Conservation (phyloP, 306 rosid genomes). For the Rosa chinensis region DNA sequence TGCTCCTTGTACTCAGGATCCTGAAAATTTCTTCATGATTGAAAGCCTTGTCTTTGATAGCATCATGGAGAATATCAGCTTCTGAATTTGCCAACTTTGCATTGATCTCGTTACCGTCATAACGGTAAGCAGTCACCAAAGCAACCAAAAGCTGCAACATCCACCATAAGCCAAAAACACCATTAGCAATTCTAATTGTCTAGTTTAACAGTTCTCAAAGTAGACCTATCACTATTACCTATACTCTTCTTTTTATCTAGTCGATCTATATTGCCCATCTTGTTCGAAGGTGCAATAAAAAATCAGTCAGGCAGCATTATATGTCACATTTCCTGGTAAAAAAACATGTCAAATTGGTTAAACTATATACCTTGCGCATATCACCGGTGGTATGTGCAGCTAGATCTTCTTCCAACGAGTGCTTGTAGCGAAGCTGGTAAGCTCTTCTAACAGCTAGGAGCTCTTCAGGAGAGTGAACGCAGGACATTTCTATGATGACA, state of each 20-base stretch:
- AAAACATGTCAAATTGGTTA: background rate
- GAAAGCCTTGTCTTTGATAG: constrained; percentile 60
- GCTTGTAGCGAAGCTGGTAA: constrained; percentile 70
- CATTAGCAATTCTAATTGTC: background rate
- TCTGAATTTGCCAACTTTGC: constrained; percentile 40
- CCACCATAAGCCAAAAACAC: constrained; percentile 8
- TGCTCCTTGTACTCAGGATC: constrained; percentile 72
- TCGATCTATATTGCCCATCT: background rate
- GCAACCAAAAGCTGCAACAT: constrained; percentile 53
- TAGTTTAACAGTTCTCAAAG: background rate
- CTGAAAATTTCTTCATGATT: constrained; percentile 63
- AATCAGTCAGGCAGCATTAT: background rate
- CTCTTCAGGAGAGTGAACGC: constrained; percentile 61
- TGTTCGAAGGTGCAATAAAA: background rate
- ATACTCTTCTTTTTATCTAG: background rate
- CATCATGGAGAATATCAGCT: constrained; percentile 67
- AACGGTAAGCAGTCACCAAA: constrained; percentile 38
- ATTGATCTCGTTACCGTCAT: constrained; percentile 33
- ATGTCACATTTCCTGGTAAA: background rate
- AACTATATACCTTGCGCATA: constrained; percentile 57
- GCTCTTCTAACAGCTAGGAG: constrained; percentile 62
- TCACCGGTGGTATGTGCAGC: constrained; percentile 68
- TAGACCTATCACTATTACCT: no score
- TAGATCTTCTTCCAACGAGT: constrained; percentile 78
- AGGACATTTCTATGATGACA: constrained; percentile 58